phyloP scores from a whole-genome alignment of 495 filamentous ascomycete genomes.

The Penicillium paradoxum region DNA sequence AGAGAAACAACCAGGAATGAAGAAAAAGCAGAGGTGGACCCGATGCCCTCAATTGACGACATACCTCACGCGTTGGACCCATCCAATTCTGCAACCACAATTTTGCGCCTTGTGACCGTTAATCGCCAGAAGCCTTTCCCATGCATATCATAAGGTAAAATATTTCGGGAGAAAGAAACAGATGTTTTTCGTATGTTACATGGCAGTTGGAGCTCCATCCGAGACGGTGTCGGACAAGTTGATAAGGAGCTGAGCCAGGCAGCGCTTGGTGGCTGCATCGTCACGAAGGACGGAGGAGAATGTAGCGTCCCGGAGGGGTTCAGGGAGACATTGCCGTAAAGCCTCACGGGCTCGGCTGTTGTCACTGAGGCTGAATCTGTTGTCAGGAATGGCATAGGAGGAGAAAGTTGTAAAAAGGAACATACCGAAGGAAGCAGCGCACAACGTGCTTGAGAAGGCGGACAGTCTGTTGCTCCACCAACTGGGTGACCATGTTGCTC shows the following conservation, averaged over 20 bases:
- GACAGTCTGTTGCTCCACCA: conserved; percentile 97
- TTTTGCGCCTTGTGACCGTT: conserved; percentile 44
- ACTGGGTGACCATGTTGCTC: conserved; percentile 96
- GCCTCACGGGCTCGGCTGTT: conserved; percentile 95
- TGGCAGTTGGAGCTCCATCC: conserved; percentile 50
- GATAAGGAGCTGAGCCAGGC: conserved; percentile 91
- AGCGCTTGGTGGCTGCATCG: conserved; percentile 96
- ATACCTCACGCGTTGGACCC: conserved; percentile 10
- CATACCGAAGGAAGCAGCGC: conserved; percentile 89
- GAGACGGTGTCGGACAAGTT: conserved; percentile 92
- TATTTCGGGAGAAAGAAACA: conserved; percentile 37
- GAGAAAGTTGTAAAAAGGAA: conserved; percentile 1
- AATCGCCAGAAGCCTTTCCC: conserved; percentile 47
- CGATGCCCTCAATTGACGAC: conserved; percentile 17
- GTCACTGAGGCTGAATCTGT: conserved; percentile 68
- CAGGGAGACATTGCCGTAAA: conserved; percentile 91
- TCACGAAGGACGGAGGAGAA: conserved; percentile 96
- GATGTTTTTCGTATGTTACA: conserved; percentile 44
- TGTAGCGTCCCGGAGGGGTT: conserved; percentile 92
- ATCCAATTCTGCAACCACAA: conserved; percentile 22
- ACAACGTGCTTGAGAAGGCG: conserved; percentile 96
- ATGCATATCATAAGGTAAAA: conserved; percentile 47
- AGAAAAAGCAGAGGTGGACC: conserved; percentile 22
- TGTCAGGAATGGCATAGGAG: conserved; percentile 12
- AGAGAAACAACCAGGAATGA: conserved; percentile 20